A percentile compares a stretch with the other conserved stretches of the same genome.
phyloP scores from a whole-genome alignment of 768 basidiomycete species.

The Calocera viscosa region DNA sequence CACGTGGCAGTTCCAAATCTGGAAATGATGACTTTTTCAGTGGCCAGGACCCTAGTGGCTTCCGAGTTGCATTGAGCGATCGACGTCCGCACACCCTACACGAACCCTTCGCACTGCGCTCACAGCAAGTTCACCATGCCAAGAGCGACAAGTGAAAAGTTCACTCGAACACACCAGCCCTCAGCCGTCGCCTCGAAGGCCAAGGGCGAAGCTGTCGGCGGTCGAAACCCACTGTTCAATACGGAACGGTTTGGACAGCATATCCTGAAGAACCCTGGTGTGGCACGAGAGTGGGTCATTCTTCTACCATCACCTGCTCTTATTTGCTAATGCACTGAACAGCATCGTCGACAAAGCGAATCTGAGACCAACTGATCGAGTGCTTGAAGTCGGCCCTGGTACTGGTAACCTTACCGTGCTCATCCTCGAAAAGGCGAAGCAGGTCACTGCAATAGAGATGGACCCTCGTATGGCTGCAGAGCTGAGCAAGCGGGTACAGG shows the following conservation, averaged over 20 bases:
- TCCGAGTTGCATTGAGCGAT: neutral
- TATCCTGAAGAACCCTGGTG: slow-evolving; percentile 86
- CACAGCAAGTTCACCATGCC: too few relatives aligned
- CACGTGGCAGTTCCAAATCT: neutral
- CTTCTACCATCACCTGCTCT: neutral
- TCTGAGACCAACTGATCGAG: slow-evolving; percentile 84
- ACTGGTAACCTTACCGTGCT: slow-evolving; percentile 92
- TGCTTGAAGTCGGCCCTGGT: slow-evolving; percentile 94
- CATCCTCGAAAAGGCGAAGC: slow-evolving; percentile 86
- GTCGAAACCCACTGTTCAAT: slow-evolving; percentile 82
- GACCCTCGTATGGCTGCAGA: slow-evolving; percentile 99
- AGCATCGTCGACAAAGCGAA: slow-evolving; percentile 50
- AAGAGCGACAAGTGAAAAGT: slow-evolving; percentile 62
- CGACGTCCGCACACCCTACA: too few relatives aligned
- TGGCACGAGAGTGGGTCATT: slow-evolving; percentile 68
- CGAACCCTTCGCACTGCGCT: too few relatives aligned
- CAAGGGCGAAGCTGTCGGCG: slow-evolving; percentile 34
- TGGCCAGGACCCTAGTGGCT: neutral
- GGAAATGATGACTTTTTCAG: neutral
- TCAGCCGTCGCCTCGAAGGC: slow-evolving; percentile 43
- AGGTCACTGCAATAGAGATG: slow-evolving; percentile 90
- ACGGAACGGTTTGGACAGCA: slow-evolving; percentile 95
- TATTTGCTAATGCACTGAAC: neutral
- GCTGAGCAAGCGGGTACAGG: slow-evolving; percentile 91
- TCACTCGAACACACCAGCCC: slow-evolving; percentile 55